These are phyloP conservation scores for Cutaneotrichosporon dermatis DNA, from an alignment of 1,284 basidiomycete species.

Conservation along the genomic window DNA sequence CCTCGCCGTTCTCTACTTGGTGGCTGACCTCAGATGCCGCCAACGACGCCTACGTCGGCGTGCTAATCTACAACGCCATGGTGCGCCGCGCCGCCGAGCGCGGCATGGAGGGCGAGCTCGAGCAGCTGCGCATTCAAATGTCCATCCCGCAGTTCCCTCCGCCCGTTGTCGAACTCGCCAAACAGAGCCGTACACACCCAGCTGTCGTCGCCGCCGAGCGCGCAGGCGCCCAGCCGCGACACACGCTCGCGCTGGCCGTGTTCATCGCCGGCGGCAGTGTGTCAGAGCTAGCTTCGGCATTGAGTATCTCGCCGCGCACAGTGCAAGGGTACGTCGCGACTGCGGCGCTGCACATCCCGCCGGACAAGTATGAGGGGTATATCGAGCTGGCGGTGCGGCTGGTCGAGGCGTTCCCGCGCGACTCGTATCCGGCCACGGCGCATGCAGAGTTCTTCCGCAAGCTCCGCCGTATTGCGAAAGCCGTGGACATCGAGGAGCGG, in stretches of 20 bases:
- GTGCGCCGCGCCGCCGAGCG: neutral
- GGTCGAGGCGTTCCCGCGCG: neutral
- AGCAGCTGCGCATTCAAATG: neutral
- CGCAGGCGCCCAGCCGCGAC: neutral
- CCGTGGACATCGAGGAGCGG: neutral
- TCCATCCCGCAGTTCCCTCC: neutral
- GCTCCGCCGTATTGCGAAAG: neutral
- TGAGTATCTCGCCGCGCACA: neutral
- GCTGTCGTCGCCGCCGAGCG: neutral
- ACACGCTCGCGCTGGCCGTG: neutral
- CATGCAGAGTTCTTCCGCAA: neutral
- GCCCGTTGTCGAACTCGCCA: neutral
- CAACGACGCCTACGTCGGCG: conserved; percentile 47
- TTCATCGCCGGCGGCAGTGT: neutral
- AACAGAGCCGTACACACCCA: neutral
- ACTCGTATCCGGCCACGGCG: neutral
- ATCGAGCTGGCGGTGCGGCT: neutral
- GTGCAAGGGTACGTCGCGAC: neutral
- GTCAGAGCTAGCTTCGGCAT: neutral
- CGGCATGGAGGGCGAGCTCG: neutral
- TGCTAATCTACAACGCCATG: conserved; percentile 32
- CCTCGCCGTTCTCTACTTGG: neutral
- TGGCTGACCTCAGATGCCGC: conserved; percentile 39
- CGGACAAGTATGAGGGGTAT: neutral
- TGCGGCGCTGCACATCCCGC: neutral